Base-by-base conservation (phyloP, 164 flowering plant genomes). In the Magnolia officinalis region DNA sequence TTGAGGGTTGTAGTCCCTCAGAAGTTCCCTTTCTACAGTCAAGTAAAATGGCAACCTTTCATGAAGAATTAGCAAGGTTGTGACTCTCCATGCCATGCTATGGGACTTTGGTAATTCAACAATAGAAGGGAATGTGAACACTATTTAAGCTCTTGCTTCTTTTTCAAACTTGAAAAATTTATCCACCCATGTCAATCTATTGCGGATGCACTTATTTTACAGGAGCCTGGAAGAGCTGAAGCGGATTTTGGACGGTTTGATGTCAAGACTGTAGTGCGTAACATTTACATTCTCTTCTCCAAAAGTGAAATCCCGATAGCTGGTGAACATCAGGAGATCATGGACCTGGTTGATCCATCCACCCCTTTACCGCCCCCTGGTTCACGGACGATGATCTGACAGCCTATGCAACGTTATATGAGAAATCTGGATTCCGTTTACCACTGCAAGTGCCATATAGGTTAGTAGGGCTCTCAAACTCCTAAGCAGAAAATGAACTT, bases 221-320 rank as follows among this genome's bases (percentile, higher is more conserved):
- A 88, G 90, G 82, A 85, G 65, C 88, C 89, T 19, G 88, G 89
- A 63, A 51, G 88, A 55, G 92, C 89, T 0, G 90, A 89, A 80
- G 92, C 88, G 0, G 92, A 87, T 82, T 87, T 87, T 74, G 83
- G 85, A 6, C 83, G 88, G 45, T 79, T 87, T 3, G 85, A 84
- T 75, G 83, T 77, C 3, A 87, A 88, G 79, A 85, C 89, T 0
- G 92, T 89, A 52, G 74, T 88, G 31, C 80, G 80, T 50, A 85
- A 85, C 74, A 82, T 89, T 2, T 89, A 88, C 85, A 88, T 84
- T 70, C 86, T 88, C 76, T 89, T 88, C 81, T 86, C 85, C 1
- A 71, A 82, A 31, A 84, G 87, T 61, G 90, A 88, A 72, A 71
- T 87, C 11, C 90, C 84, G 19, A 71, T 86, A 8, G 92, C 90